Evolutionary conservation across 371 early-diverging fungal genomes (phyloP), one percentile per base, ranked within the genome.

Genomic region (Mortierella sp.): DNA sequence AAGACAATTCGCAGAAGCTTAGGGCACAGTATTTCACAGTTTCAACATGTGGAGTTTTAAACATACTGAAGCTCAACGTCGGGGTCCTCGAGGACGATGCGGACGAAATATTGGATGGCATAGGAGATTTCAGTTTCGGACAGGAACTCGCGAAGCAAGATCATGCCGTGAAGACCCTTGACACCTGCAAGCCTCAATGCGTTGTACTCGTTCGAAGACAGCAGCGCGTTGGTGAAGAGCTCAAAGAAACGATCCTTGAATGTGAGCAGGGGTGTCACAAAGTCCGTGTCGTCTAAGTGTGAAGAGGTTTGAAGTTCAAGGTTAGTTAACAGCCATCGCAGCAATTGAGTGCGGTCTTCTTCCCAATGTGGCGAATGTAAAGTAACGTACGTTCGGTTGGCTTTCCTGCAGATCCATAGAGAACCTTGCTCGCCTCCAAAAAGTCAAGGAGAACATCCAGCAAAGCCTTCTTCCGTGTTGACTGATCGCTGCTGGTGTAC

Each of bases 141-240:
- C 40, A 96, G 81, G 73, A 90, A 93, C 10, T 88, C 85, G 24
- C 88, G 90, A 26, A 93, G 89, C 50, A 95, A 73, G 43, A 91
- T 90, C 91, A 95, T 91, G 16, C 91, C 87, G 61, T 92, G 90
- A 43, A 95, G 89, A 5, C 96, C 96, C 70, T 90, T 91, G 14
- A 95, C 81, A 8, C 95, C 95, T 26, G 91, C 90, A 24, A 93
- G 83, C 48, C 95, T 90, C 69, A 95, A 80, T 10, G 92, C 90
- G 74, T 91, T 94, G 81, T 96, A 94, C 88, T 96, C 96, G 79
- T 95, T 94, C 26, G 92, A 91, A 1, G 91, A 88, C 37, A 88
- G 82, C 44, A 93, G 76, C 0, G 93, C 91, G 31, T 90, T 82
- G 34, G 91, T 91, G 83, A 93, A 96, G 14, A 94, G 86, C 53